Evolutionary conservation across 225 moss, liverwort and hornwort species (phyloP).

Genomic region (Physcomitrium patens): DNA sequence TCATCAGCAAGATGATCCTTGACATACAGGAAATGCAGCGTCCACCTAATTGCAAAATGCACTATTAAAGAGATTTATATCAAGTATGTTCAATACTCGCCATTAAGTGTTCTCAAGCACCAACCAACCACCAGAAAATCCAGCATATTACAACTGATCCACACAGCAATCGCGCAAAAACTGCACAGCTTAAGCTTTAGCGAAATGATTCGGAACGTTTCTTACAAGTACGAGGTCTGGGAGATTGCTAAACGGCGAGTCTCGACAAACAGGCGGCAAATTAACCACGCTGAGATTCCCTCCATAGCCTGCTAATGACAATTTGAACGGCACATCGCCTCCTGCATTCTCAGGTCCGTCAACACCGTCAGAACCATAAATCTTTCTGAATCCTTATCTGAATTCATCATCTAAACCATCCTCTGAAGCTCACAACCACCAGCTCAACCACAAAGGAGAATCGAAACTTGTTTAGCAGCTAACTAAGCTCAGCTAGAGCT

Average conservation of each 20-base stretch:
- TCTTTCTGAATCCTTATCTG: background rate
- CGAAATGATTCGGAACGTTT: constrained; percentile 1
- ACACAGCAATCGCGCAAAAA: constrained; percentile 2
- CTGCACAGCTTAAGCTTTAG: constrained; percentile 3
- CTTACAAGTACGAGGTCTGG: constrained; percentile 84
- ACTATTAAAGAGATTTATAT: background rate
- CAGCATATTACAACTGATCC: background rate
- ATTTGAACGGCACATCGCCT: constrained; percentile 76
- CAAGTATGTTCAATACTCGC: background rate
- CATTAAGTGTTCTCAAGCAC: background rate
- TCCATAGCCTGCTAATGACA: constrained; percentile 71
- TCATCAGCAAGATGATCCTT: constrained; percentile 12
- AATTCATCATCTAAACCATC: background rate
- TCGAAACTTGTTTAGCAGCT: background rate
- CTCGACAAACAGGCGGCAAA: constrained; percentile 53
- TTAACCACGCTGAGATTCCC: constrained; percentile 77
- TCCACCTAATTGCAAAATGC: background rate
- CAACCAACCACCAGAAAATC: background rate
- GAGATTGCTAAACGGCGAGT: constrained; percentile 59
- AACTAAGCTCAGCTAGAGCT: background rate
- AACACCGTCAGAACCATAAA: constrained; percentile 14
- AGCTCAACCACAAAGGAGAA: background rate
- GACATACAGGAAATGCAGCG: background rate
- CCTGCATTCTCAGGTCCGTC: constrained; percentile 44
- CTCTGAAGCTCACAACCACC: background rate